phyloP scores from a whole-genome alignment of 78 protist species.

The Thecamonas trahens region DNA sequence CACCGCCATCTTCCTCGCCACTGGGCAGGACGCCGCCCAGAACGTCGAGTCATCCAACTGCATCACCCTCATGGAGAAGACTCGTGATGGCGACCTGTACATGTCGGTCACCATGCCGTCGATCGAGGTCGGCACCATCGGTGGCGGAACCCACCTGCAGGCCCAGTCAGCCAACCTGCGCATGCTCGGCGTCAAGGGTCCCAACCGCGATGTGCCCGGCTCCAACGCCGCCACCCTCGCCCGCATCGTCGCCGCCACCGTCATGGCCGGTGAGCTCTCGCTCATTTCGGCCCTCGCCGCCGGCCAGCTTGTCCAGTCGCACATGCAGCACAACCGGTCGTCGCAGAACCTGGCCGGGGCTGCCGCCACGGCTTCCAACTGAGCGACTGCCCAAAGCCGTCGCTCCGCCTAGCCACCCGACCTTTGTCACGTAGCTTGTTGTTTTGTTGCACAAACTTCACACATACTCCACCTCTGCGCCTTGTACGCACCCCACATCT shows the following conservation, averaged over 20 bases:
- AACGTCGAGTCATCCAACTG: conserved; percentile 84
- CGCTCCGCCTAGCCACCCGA: no score
- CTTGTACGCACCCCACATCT: no score
- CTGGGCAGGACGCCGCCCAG: conserved; percentile 97
- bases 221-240: conserved; percentile 74
- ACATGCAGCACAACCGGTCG: conserved; percentile 74
- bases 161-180: conserved; percentile 71
- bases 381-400: no score
- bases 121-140: conserved; percentile 94
- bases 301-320: conserved; percentile 62
- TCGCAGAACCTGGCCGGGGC: no score
- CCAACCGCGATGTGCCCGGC: conserved; percentile 40
- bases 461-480: no score
- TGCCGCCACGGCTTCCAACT: no score
- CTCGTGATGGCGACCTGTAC: conserved; percentile 16
- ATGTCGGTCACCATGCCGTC: conserved; percentile 89
- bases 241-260: conserved; percentile 57
- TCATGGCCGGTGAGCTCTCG: conserved; percentile 91
- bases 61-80: conserved; percentile 82
- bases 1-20: conserved; percentile 89
- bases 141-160: conserved; percentile 91
- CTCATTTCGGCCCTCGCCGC: conserved; percentile 82
- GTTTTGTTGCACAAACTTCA: no score
- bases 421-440: no score
- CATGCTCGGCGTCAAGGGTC: conserved; percentile 71